Conservation (phyloP, 768 basidiomycete species). For the Leucosporidium yakuticum region DNA sequence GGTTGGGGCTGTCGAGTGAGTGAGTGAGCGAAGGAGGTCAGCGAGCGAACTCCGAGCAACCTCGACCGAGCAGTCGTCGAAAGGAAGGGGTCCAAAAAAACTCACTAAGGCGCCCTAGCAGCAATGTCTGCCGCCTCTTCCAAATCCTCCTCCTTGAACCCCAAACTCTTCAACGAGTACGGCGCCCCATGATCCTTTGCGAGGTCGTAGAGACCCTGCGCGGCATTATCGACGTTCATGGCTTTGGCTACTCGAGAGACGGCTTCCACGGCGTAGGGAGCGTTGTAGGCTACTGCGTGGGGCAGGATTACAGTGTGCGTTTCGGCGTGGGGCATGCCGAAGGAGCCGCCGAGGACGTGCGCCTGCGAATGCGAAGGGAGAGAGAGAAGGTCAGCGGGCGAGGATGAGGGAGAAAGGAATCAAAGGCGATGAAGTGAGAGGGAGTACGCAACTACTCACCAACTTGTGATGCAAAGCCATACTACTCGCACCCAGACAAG, state of each 20-base stretch:
- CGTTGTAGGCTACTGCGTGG: slow-evolving; percentile 47
- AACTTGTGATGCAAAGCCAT: slow-evolving; percentile 48
- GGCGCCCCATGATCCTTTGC: slow-evolving; percentile 19
- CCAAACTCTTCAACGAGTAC: slow-evolving; percentile 43
- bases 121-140: slow-evolving; percentile 47
- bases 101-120: slow-evolving; percentile 43
- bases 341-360: slow-evolving; percentile 45
- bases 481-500: slow-evolving; percentile 44
- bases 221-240: slow-evolving; percentile 40
- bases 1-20: slow-evolving; percentile 42
- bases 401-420: too few relatives aligned
- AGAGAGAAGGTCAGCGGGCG: neutral
- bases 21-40: neutral
- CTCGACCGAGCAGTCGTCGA: neutral
- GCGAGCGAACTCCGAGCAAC: neutral
- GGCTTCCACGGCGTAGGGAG: slow-evolving; percentile 42
- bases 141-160: slow-evolving; percentile 48
- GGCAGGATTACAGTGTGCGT: slow-evolving; percentile 50
- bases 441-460: neutral
- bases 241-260: slow-evolving; percentile 44
- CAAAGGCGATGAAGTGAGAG: neutral
- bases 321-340: slow-evolving; percentile 48
- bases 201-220: slow-evolving; percentile 31
- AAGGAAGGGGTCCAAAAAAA: neutral
- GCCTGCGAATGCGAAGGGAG: neutral